Conservation (phyloP, 2,329 filamentous ascomycete species). For the Penicillium sp. region DNA sequence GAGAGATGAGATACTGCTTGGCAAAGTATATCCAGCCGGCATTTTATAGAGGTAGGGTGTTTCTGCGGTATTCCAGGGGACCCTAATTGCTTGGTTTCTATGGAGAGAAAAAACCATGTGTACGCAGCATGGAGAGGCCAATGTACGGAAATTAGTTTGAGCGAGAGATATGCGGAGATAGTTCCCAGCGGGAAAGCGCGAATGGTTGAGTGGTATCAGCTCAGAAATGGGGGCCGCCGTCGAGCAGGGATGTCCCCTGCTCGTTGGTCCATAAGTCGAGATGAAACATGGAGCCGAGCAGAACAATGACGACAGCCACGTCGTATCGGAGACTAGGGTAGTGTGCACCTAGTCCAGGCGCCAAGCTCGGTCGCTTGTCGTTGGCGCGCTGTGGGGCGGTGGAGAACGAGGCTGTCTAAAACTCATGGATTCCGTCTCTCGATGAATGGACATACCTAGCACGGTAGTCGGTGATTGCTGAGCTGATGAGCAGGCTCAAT, state of each 20-base stretch:
- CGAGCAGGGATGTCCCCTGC: constrained; percentile 10
- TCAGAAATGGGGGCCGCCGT: background rate
- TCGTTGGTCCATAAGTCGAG: background rate
- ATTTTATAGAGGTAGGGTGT: background rate
- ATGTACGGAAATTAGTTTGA: background rate
- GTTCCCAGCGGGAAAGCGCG: background rate
- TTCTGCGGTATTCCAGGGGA: background rate
- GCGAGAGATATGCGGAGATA: constrained; percentile 5
- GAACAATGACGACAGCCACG: constrained; percentile 4
- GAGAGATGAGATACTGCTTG: background rate
- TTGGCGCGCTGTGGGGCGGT: constrained; percentile 19
- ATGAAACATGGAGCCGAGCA: constrained; percentile 7
- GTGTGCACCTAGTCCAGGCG: constrained; percentile 3
- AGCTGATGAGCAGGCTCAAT: background rate
- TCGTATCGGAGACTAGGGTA: background rate
- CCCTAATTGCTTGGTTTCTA: background rate
- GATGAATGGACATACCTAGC: background rate
- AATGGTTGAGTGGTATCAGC: background rate
- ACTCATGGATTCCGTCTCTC: background rate
- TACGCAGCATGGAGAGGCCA: background rate
- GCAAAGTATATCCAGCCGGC: background rate
- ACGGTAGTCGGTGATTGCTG: background rate
- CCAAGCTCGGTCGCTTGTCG: constrained; percentile 15
- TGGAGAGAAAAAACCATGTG: background rate
- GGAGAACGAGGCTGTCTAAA: constrained; percentile 1